Percentiles rank a stretch among this genome's conserved stretches.
These are phyloP conservation scores for Stipa capillata DNA, from an alignment of 176 grass and related monocot species.

Conservation along the genomic window DNA sequence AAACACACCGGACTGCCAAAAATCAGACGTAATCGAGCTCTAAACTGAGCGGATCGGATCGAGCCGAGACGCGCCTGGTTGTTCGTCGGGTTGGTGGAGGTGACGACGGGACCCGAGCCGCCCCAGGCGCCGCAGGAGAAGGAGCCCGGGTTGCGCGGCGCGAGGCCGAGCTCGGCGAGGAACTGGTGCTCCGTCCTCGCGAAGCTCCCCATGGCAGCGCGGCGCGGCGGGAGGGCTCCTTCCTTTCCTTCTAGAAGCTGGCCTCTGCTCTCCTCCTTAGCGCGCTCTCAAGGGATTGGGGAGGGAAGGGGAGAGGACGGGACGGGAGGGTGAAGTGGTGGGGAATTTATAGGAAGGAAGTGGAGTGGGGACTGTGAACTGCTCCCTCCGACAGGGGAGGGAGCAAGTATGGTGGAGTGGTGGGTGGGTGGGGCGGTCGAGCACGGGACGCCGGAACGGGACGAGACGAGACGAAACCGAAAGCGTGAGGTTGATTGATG, in stretches of 20 bases:
- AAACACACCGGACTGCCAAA: not conserved
- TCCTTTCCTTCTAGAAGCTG: not conserved
- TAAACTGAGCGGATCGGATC: slow-evolving; percentile 1
- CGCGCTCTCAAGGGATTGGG: not conserved
- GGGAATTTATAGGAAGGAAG: slow-evolving; percentile 11
- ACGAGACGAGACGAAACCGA: not conserved
- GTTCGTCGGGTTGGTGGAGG: slow-evolving; percentile 57
- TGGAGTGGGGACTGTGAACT: slow-evolving; percentile 35
- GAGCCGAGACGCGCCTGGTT: slow-evolving; percentile 52
- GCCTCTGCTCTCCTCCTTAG: not conserved
- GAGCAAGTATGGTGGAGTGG: not conserved
- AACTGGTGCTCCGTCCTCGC: slow-evolving; percentile 77
- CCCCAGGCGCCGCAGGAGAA: slow-evolving; percentile 69
- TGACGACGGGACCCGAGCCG: slow-evolving; percentile 45
- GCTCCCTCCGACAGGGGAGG: slow-evolving; percentile 1
- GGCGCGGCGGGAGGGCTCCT: not conserved
- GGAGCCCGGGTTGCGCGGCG: slow-evolving; percentile 63
- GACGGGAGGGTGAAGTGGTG: not conserved
- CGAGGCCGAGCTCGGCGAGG: slow-evolving; percentile 87
- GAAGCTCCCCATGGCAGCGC: slow-evolving; percentile 53
- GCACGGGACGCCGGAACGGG: not conserved
- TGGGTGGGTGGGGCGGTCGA: not conserved
- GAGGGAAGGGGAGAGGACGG: not conserved
- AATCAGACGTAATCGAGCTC: not conserved
- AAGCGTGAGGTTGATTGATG: too few relatives aligned